These are phyloP conservation scores for Erodium trifolium DNA, from an alignment of 441 rosid species.

Conservation along the genomic window DNA sequence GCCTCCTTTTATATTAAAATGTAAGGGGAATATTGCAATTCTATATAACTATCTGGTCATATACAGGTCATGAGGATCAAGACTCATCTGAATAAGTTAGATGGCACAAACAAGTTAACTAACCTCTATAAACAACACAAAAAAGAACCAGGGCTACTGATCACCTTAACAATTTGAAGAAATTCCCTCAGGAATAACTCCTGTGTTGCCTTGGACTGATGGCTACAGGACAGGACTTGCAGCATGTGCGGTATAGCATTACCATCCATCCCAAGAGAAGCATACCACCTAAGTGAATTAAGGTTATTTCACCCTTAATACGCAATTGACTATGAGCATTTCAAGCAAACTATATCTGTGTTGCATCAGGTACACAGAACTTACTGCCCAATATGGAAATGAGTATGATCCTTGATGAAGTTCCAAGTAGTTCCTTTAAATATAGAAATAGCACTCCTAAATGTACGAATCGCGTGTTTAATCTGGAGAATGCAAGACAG, in stretches of 20 bases:
- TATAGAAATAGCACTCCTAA: slow-evolving; percentile 74
- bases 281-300: slow-evolving; percentile 68
- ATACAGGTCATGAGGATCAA: neutral
- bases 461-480: slow-evolving; percentile 94
- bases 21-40: neutral
- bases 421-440: slow-evolving; percentile 83
- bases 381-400: slow-evolving; percentile 96
- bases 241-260: slow-evolving; percentile 73
- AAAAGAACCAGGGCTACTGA: slow-evolving; percentile 6
- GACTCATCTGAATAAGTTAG: neutral
- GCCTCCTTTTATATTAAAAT: neutral
- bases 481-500: slow-evolving; percentile 39
- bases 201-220: slow-evolving; percentile 86
- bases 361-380: slow-evolving; percentile 26
- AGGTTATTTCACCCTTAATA: slow-evolving; percentile 19
- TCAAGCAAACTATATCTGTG: slow-evolving; percentile 20
- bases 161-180: slow-evolving; percentile 75
- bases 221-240: slow-evolving; percentile 73
- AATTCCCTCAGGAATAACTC: slow-evolving; percentile 81
- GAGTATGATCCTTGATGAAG: slow-evolving; percentile 89
- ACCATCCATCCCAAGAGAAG: slow-evolving; percentile 83
- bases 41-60: neutral
- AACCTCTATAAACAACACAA: slow-evolving; percentile 18
- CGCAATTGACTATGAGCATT: neutral
- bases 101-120: slow-evolving; percentile 3